Evolutionary conservation across 371 early-diverging fungal genomes (phyloP), one percentile per base, ranked within the genome.

Genomic region (Lichtheimia hyalospora): DNA sequence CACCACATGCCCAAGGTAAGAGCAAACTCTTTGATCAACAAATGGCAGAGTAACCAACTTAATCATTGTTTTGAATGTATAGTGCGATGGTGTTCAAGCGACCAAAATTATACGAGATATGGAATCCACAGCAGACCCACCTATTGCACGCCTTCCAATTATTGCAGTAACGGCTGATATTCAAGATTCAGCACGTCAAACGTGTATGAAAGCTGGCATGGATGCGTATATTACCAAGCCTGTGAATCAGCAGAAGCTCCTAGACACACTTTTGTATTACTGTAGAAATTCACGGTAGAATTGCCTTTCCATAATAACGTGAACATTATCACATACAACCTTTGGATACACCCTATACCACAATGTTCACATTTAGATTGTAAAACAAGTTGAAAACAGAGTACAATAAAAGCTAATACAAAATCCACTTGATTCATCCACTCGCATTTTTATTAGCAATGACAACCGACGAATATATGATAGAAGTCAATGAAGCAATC

Each of bases 51-150:
- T 54, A 39, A 5, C 16, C 14, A 21, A 20, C 50, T 25, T 21
- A n/a, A 10, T 49, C 50, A 49, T 10, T 49, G n/a, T 6, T 20
- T n/a, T n/a, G n/a, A n/a, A n/a, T 25, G 5, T 14, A 27, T 52
- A 73, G 68, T 78, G 79, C 49, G 79, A 78, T 67, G 79, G 79
- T 40, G 75, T 78, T 2, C 75, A 73, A 50, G 79, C 79, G 3
- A 71, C 79, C 2, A 75, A 67, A 23, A 49, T 67, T 18, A 75
- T 78, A 6, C 46, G 79, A 49, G 58, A 66, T 16, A 57, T 67
- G n/a, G 79, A 78, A 58, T 24, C 40, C 15, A 49, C 54, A 13
- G 62, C 65, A 24, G 18, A n/a, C 10, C 46, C 54, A 2, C 50
- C 66, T 41, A 14, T 24, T 0, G 20, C 2, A 10, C 54, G 58